Conservation (phyloP, 23 red algal species). For the Gracilariopsis chorda region DNA sequence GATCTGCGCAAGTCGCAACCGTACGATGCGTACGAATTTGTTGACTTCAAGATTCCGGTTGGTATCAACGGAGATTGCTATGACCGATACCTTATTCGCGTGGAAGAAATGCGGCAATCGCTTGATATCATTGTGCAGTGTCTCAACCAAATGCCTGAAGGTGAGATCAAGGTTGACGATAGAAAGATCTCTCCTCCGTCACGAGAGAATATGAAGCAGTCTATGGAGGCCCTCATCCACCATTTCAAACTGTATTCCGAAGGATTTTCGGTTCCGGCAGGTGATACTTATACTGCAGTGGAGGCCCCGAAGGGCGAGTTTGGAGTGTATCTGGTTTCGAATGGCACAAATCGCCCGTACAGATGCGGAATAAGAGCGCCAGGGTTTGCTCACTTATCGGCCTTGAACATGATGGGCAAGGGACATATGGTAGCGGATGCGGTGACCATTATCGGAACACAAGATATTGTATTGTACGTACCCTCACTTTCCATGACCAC, state of each 20-base stretch:
- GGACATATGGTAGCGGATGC: slow-evolving; percentile 99
- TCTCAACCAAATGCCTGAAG: slow-evolving; percentile 98
- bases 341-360: slow-evolving; percentile 98
- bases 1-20: slow-evolving; percentile 96
- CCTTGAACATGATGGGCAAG: slow-evolving; percentile 90
- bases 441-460: slow-evolving; percentile 96
- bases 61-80: slow-evolving; percentile 94
- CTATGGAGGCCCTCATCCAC: slow-evolving; percentile 99
- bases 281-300: slow-evolving; percentile 93
- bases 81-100: slow-evolving; percentile 92
- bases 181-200: slow-evolving; percentile 98
- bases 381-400: slow-evolving; percentile 96
- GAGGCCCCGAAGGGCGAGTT: slow-evolving; percentile 99
- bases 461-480: slow-evolving; percentile 94
- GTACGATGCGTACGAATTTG: slow-evolving; percentile 96
- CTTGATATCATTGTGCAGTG: slow-evolving; percentile 95
- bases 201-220: slow-evolving; percentile 94
- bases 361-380: slow-evolving; percentile 92
- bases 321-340: slow-evolving; percentile 89
- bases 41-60: slow-evolving; percentile 93
- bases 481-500: neutral
- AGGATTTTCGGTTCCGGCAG: slow-evolving; percentile 90
- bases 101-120: slow-evolving; percentile 98
- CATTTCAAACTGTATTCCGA: slow-evolving; percentile 99
- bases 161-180: slow-evolving; percentile 99